phyloP scores from a whole-genome alignment of 371 early-diverging fungal genomes.

The Haplosporangium sp. region DNA sequence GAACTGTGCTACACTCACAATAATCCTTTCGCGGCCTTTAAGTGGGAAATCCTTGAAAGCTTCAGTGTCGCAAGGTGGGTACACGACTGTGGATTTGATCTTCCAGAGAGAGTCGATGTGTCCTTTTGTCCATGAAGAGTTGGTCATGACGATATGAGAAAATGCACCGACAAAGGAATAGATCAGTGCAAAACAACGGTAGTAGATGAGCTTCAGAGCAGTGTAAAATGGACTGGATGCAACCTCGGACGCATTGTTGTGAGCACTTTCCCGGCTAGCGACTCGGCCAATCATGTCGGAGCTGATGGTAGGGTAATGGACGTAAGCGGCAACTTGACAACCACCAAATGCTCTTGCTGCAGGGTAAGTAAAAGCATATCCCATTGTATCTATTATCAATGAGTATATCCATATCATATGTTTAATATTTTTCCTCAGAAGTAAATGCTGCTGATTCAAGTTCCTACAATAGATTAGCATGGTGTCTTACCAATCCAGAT shows the following conservation, averaged over 20 bases:
- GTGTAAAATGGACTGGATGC: constrained; percentile 71
- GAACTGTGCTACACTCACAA: constrained; percentile 95
- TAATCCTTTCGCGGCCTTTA: constrained; percentile 61
- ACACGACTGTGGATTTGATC: constrained; percentile 75
- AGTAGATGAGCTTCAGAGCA: constrained; percentile 81
- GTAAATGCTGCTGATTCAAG: neutral
- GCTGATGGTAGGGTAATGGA: constrained; percentile 96
- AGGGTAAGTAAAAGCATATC: constrained; percentile 95
- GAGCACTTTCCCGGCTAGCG: constrained; percentile 69
- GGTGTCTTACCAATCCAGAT: constrained; percentile 78
- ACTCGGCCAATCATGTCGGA: constrained; percentile 95
- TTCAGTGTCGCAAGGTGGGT: constrained; percentile 94
- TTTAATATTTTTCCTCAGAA: neutral
- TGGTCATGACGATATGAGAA: constrained; percentile 86
- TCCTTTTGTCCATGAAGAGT: constrained; percentile 95
- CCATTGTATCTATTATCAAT: constrained; percentile 85
- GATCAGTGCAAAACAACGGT: constrained; percentile 75
- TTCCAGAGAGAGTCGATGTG: constrained; percentile 88
- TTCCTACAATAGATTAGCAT: neutral
- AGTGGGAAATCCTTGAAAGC: constrained; percentile 67
- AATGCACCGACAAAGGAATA: constrained; percentile 87
- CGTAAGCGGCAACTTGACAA: constrained; percentile 84
- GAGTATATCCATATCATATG: neutral
- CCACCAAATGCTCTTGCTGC: constrained; percentile 73
- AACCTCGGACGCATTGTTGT: constrained; percentile 74